Conservation (phyloP, 495 filamentous ascomycete genomes). For the Neurospora hispaniola region DNA sequence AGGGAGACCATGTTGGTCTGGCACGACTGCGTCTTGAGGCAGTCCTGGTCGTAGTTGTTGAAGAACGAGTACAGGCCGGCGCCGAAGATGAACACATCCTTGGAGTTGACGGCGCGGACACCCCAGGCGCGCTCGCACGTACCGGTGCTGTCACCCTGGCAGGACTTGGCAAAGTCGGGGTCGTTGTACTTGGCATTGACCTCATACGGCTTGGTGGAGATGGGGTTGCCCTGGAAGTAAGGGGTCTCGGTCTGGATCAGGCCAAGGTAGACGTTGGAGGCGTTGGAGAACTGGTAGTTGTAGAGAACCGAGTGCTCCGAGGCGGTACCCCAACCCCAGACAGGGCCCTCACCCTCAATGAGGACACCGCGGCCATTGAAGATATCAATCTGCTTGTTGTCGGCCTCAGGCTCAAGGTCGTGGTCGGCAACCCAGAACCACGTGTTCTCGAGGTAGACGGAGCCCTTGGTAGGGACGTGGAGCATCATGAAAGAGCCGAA, state of each 20-base stretch:
- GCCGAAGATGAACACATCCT: conserved; percentile 62
- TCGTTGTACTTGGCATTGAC: conserved; percentile 56
- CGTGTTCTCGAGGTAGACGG: conserved; percentile 77
- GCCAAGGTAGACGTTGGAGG: conserved; percentile 73
- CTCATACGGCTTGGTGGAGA: conserved; percentile 55
- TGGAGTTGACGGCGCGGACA: conserved; percentile 62
- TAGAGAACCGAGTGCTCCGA: conserved; percentile 87
- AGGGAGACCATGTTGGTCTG: conserved; percentile 83
- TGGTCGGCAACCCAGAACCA: conserved; percentile 98
- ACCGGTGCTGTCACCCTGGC: conserved; percentile 43
- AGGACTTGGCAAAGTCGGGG: conserved; percentile 61
- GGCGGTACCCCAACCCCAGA: conserved; percentile 66
- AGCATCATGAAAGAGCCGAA: conserved; percentile 73
- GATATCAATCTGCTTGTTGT: conserved; percentile 80
- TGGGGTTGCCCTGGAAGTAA: conserved; percentile 83
- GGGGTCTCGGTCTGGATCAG: conserved; percentile 88
- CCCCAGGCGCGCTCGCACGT: conserved; percentile 78
- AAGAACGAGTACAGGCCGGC: conserved; percentile 82
- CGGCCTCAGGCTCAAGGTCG: conserved; percentile 66
- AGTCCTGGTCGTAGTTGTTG: conserved; percentile 71
- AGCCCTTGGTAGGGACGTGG: conserved; percentile 60
- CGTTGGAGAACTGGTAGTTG: conserved; percentile 73
- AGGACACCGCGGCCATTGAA: conserved; percentile 85
- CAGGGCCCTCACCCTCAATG: conserved; percentile 54
- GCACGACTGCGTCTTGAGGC: conserved; percentile 64